Evolutionary conservation across 169 alveolate species (phyloP), one percentile per base, ranked within the genome.

Genomic region (Cryptosporidium viatorum): DNA sequence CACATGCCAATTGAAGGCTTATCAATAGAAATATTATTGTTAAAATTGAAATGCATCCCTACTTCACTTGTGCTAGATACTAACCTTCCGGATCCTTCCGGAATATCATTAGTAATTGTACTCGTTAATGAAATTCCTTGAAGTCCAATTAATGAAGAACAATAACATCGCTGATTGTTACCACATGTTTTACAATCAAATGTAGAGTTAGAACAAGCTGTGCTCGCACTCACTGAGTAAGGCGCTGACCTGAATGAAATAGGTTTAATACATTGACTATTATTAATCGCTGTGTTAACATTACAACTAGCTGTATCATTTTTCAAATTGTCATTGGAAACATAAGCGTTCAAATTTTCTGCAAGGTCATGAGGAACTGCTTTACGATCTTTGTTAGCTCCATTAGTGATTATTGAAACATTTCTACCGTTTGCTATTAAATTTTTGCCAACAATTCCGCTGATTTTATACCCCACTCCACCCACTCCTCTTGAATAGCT

Each of bases 191-290:
- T 29, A 18, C 86, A 73, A 29, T 73, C 68, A 14, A 55, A 52
- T 37, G 52, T 55, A 51, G 86, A 29, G 39, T 73, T 41, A 16
- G 41, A 41, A 35, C 68, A 59, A 14, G 59, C 26, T 21, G 18
- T 0, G 9, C 29, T 39, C 16, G 86, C 8, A n/a, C 55, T 39
- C 39, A 58, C 45, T 2, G 86, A 73, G 31, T 73, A 73, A 7
- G 86, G 86, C 3, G 86, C 55, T 8, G 86, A 73, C 52, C 86
- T 73, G 33, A 73, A 58, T 12, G 86, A 50, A 10, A 58, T 39
- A 8, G 43, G 39, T 41, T 73, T 73, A 0, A 58, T 35, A n/a
- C 68, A 73, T 21, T 58, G 68, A 41, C 29, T 29, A 59, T 58
- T 58, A n/a, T n/a, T 35, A 10, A 33, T 29, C 29, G 71, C 26